A percentile compares a stretch with the other conserved stretches of the same genome.
Conservation (phyloP, 345 rosid species). For the Adansonia digitata region DNA sequence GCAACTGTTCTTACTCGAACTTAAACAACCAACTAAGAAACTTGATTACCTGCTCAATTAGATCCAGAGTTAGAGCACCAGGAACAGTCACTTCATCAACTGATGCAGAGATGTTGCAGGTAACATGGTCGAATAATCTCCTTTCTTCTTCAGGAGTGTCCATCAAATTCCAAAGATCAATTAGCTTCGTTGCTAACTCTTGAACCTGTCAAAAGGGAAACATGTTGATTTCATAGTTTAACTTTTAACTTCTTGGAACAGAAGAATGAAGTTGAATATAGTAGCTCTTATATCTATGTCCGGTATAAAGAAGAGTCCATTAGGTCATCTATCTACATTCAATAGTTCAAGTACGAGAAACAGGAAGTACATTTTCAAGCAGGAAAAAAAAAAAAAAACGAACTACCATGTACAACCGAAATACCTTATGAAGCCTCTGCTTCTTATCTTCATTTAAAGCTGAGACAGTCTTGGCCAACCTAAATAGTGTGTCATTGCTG, state of each 20-base stretch:
- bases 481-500: conserved; percentile 79
- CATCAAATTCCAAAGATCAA: conserved; percentile 97
- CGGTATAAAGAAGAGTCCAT: neutral
- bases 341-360: neutral
- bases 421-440: conserved; percentile 80
- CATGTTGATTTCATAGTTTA: conserved; percentile 12
- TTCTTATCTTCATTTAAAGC: conserved; percentile 80
- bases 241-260: neutral
- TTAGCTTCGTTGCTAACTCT: conserved; percentile 79
- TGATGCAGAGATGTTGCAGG: conserved; percentile 77
- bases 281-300: neutral
- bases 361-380: neutral
- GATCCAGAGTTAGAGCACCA: conserved; percentile 82
- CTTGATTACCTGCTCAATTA: conserved; percentile 72
- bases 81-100: conserved; percentile 77
- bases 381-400: neutral
- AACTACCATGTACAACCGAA: neutral
- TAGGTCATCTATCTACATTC: neutral
- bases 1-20: conserved; percentile 13
- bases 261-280: neutral
- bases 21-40: neutral
- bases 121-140: conserved; percentile 75
- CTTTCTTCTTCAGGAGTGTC: conserved; percentile 86
- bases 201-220: conserved; percentile 60
- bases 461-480: conserved; percentile 72